Base-by-base conservation (phyloP, 441 rosid species). In the Brassica balearica region DNA sequence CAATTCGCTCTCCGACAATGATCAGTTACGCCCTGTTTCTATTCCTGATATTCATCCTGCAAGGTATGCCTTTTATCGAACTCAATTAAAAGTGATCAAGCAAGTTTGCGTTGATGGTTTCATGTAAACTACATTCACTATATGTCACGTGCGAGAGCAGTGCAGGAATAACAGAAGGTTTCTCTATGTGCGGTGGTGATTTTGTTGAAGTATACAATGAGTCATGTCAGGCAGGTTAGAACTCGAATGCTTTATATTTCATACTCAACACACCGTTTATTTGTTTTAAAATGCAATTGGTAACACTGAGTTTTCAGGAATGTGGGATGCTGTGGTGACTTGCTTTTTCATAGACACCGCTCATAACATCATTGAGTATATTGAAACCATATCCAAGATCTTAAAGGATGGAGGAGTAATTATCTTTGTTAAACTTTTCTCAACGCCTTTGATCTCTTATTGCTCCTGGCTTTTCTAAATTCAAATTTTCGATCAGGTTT, bases 111-210 rank as follows among this genome's bases (percentile, higher is more conserved):
- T 70, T 66, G 64, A 12, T 71, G 68, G 32, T 65, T 78, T 72
- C 8, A 14, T 73, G 32, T 15, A 19, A 32, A 55, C 60, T 25
- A 62, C 48, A 38, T 38, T 69, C 56, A 41, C 22, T 43, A 9
- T 43, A 6, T 56, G 68, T 58, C 56, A 58, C 56, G 7, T 75
- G 59, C 12, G 62, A 19, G 76, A 77, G 85, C 93, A 96, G 99
- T 89, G 97, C 94, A 73, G 99, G 98, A 82, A 96, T 96, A 77
- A 92, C 99, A 20, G 92, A 94, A 84, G 99, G 98, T 62, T 96
- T 96, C 85, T 94, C 99, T 36, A 96, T 96, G 98, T 96, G 98
- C 67, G 99, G 98, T 68, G 99, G 98, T 46, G 99, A 96, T 85
- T 94, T 96, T 85, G 89, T 96, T 84, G 99, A 96, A 84, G 99